Evolutionary conservation across 495 filamentous ascomycete genomes (phyloP), one percentile per base, ranked within the genome.

Genomic region (Podospora pseudocomata): DNA sequence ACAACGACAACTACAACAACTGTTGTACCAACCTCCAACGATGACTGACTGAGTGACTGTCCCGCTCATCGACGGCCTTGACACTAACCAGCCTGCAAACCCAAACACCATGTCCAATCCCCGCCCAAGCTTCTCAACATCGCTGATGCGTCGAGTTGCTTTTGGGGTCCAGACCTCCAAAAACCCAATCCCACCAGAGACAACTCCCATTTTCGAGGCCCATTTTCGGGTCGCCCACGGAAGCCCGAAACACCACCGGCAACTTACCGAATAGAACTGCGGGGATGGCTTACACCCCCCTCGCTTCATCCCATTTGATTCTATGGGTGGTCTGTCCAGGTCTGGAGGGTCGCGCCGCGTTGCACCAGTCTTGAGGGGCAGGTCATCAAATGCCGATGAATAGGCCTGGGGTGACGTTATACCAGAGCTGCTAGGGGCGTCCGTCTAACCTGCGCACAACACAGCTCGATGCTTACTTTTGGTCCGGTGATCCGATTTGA

Each of bases 301-400:
- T 49, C 30, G 7, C 30, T 49, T 49, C 39, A 49, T 49, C 39
- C 39, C 39, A 49, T 49, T 11, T 11, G 13, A 49, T 49, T 49
- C 5, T 11, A 5, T 3, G 9, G 2, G 39, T 49, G 39, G 39
- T 49, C 39, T 49, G 39, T 5, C 39, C 39, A 16, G 39, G 39
- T 16, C 39, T 49, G 39, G 39, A 49, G 39, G 39, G 39, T 49
- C 39, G 39, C 39, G 39, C 39, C 39, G 39, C 39, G 39, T 49
- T 49, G 39, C 39, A 49, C 39, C 13, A 49, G 23, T 16, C 39
- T 49, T 18, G 39, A 49, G 15, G 39, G 39, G 15, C 39, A 49
- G 39, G 39, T 11, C 11, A 49, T 49, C 39, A 49, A 58, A 58
- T 58, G 55, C 55, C 55, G 55, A 58, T 58, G 55, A 58, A 58